Base-by-base conservation (phyloP, 2,329 filamentous ascomycete species). In the Colletotrichum aenigma region DNA sequence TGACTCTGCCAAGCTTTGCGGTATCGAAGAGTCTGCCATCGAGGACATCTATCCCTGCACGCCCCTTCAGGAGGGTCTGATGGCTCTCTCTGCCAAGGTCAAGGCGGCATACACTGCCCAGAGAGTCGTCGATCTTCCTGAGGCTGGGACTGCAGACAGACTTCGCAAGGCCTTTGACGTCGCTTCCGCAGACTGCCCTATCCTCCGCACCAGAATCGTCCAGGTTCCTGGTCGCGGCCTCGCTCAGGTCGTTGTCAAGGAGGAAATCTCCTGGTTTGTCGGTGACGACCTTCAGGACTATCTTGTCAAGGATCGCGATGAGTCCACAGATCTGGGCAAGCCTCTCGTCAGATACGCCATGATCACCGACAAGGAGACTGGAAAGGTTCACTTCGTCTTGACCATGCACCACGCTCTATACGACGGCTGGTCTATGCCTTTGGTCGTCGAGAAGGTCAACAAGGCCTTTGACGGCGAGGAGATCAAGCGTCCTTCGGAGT, bases 391-490 rank as follows among this genome's bases (percentile, higher is more conserved):
- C 77, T 89, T 91, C 76, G 86, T 91, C n/a, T 81, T 89, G 76
- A 89, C 88, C 2, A 88, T 90, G 82, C 90, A 91, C 77, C 90
- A 91, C 77, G 88, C 87, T 6, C 79, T 91, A 0, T 92, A 91
- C 74, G 90, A 92, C 67, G 90, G 90, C 28, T 91, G 89, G 89
- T 87, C 86, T 1, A 88, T 90, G 86, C 87, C 87, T 6, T 79
- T 90, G 4, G 80, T 90, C 4, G 84, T 90, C 24, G 87, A 88
- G 30, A 85, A 86, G 52, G 85, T 89, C 56, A 88, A 89, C 79
- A 82, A 83, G 38, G 86, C 86, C 3, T 89, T 87, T 74, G 81
- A 85, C 18, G 81, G 83, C 15, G 77, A 84, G 9, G 73, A 71
- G 4, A 81, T 81, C 0, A 76, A 81, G 52, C 81, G 85, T 0